phyloP scores from a whole-genome alignment of 208 protist species.

The Leptomonas pyrrhocoris region DNA sequence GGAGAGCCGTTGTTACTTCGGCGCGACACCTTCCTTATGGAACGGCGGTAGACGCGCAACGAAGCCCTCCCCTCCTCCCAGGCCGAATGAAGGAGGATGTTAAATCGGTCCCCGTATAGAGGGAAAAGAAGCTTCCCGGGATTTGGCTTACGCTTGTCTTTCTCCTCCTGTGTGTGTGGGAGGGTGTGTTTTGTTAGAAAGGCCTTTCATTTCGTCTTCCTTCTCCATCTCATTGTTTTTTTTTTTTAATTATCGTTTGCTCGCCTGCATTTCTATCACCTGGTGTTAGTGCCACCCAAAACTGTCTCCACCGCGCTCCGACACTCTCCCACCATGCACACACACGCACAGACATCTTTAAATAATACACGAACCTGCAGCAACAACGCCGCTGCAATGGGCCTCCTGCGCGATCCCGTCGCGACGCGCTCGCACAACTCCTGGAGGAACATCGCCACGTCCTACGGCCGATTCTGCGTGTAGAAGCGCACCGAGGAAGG shows the following conservation, averaged over 20 bases:
- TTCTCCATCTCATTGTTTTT: neutral
- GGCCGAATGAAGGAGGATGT: too few relatives aligned
- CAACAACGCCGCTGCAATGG: slow-evolving; percentile 12
- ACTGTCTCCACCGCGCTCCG: too few relatives aligned
- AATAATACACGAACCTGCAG: too few relatives aligned
- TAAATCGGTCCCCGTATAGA: too few relatives aligned
- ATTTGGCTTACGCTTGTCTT: too few relatives aligned
- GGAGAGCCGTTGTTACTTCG: too few relatives aligned
- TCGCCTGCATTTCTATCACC: neutral
- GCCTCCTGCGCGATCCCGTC: slow-evolving; percentile 19
- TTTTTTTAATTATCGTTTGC: neutral
- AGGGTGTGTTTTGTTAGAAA: too few relatives aligned
- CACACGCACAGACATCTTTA: neutral
- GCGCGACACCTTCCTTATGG: too few relatives aligned
- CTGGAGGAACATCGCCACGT: slow-evolving; percentile 48
- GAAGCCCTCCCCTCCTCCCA: too few relatives aligned
- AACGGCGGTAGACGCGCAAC: too few relatives aligned
- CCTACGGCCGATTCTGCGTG: slow-evolving; percentile 47
- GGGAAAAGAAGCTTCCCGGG: too few relatives aligned
- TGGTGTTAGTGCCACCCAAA: too few relatives aligned
- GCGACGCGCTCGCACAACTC: slow-evolving; percentile 17
- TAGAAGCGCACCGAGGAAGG: slow-evolving; percentile 46
- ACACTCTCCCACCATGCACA: neutral
- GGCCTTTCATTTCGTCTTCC: neutral
- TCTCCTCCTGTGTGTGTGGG: neutral